Evolutionary conservation across 352 stramenopile species (phyloP).

Genomic region (Globisporangium camurandrum): DNA sequence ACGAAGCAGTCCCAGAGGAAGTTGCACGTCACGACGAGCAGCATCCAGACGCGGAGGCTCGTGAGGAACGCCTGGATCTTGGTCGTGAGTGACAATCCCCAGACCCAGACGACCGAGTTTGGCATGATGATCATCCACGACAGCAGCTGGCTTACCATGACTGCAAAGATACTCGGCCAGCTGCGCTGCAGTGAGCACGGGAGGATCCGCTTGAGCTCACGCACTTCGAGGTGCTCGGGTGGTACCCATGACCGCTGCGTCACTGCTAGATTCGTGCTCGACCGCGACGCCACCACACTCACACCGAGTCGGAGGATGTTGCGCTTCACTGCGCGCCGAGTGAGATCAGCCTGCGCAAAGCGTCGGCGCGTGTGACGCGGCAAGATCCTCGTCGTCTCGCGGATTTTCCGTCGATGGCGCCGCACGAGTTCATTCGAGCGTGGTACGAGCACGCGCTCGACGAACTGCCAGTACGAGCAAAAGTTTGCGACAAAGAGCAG

Average conservation of each 20-base stretch:
- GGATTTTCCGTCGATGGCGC: constrained; percentile 4
- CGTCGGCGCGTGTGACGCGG: constrained; percentile 2
- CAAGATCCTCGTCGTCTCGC: constrained; percentile 3
- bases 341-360: constrained; percentile 2
- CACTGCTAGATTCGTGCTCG: neutral
- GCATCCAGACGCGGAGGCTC: constrained; percentile 25
- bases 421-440: constrained; percentile 12
- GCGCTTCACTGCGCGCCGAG: neutral
- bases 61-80: constrained; percentile 41
- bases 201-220: constrained; percentile 9
- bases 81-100: constrained; percentile 20
- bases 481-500: constrained; percentile 16
- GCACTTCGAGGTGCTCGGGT: constrained; percentile 7
- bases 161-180: constrained; percentile 22
- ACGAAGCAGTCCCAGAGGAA: constrained; percentile 25
- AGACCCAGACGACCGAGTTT: constrained; percentile 42
- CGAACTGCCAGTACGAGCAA: constrained; percentile 14
- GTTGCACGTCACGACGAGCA: constrained; percentile 29
- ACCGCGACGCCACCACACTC: neutral
- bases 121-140: constrained; percentile 55
- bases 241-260: constrained; percentile 10
- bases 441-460: constrained; percentile 9
- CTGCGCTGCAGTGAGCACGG: constrained; percentile 38
- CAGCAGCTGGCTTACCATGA: constrained; percentile 21
- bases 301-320: constrained; percentile 1